These are phyloP conservation scores for Epichloe sibirici DNA, from an alignment of 2,329 filamentous ascomycete species.

Conservation along the genomic window DNA sequence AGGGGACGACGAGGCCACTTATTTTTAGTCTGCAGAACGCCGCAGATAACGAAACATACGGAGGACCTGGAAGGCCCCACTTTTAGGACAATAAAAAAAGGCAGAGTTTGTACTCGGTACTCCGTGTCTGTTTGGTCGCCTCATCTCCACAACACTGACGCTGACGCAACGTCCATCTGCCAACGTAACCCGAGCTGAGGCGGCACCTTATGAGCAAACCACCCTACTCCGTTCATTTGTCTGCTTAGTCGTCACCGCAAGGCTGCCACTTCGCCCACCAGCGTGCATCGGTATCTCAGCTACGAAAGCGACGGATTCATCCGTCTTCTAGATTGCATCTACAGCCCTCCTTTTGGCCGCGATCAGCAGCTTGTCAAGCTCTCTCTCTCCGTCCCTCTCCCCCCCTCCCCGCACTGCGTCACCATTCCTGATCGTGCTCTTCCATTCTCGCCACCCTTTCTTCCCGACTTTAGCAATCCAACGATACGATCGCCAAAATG, in stretches of 20 bases:
- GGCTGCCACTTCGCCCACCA: not conserved
- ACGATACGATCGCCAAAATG: constrained; percentile 26
- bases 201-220: not conserved
- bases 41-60: too few relatives aligned
- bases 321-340: not conserved
- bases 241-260: not conserved
- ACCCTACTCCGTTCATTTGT: not conserved
- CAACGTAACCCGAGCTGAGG: not conserved
- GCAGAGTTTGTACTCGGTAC: too few relatives aligned
- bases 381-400: not conserved
- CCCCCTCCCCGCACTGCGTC: not conserved
- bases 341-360: not conserved
- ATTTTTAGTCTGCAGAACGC: too few relatives aligned
- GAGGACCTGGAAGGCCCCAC: not conserved
- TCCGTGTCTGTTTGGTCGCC: not conserved
- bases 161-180: constrained; percentile 3
- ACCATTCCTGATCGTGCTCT: not conserved
- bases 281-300: not conserved
- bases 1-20: not conserved
- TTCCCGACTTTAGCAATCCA: not conserved
- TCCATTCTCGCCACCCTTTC: not conserved
- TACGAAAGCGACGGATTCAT: not conserved
- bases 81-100: not conserved
- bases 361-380: not conserved
- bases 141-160: constrained; percentile 5